Evolutionary conservation across 2,329 filamentous ascomycete species (phyloP), one percentile per base, ranked within the genome.

Genomic region (Microsporum audouinii): DNA sequence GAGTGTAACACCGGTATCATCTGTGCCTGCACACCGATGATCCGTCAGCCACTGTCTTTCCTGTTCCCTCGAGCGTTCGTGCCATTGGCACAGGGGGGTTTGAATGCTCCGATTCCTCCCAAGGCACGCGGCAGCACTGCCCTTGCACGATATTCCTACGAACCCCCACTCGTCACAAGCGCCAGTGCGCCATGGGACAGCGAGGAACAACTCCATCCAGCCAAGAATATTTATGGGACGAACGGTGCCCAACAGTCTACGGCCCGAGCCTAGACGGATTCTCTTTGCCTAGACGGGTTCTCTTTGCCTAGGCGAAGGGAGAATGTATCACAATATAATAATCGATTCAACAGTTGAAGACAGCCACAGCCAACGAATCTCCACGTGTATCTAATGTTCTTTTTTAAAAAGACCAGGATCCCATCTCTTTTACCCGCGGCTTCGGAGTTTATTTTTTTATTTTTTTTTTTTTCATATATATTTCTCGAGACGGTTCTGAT

Each of bases 21-120:
- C 36, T 74, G 72, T 60, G 71, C 74, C 14, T 75, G 72, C 59
- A 69, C 75, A 5, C 73, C 74, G 7, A 73, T 74, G 67, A 68
- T 71, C 56, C 68, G 71, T 45, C 66, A 68, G n/a, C 67, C 70
- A 0, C 67, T 75, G 5, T 60, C 64, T 41, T 62, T 63, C 7
- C 23, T 65, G 2, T 66, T 67, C 38, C 66, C 66, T 2, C 45
- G 51, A n/a, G 60, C 66, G 29, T 63, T 66, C 57, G 31, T 58
- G 61, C 8, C 17, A 27, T 55, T 60, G 38, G 49, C 60, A 29
- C 61, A 38, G 36, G 58, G 55, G 41, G 55, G 41, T 31, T 61
- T 59, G 5, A 23, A 45, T 51, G 45, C 45, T 51, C 45, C 45
- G 8, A 51, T 51, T 36, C n/a, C 29, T 10, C 5, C 27, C 27